Evolutionary conservation across 2,329 filamentous ascomycete genomes (phyloP), one percentile per base, ranked within the genome.

Genomic region (Hirsutella minnesotensis): DNA sequence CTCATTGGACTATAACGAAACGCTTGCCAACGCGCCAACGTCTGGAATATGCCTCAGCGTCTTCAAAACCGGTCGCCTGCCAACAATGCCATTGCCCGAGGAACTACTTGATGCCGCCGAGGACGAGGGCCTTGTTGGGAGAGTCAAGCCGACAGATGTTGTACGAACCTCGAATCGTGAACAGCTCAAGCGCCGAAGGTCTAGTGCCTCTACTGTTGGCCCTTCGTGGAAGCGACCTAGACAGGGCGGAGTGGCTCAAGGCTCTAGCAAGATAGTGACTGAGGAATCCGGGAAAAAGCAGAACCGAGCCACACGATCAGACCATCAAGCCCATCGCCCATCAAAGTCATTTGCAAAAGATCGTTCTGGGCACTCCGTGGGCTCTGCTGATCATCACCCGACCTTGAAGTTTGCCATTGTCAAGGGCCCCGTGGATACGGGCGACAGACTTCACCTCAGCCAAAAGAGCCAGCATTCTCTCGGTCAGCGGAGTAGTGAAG

Each of bases 371-470:
- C 30, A 19, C 7, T 33, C 38, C 24, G 34, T 31, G 8, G 37
- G 20, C 19, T 5, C 38, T 4, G 24, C 12, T 10, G 15, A 37
- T 47, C 70, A 67, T 19, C 64, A 59, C 21, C 60, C 61, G 4
- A 59, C 54, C 1, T 65, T 87, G 21, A 72, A 70, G 22, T 94
- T 87, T 53, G 74, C 82, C 2, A 75, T 88, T 12, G 84, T 90
- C 19, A 94, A 94, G 61, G 78, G 90, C 51, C 74, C 81, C 1
- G 72, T 79, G 51, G 77, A 86, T 51, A 72, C 76, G 5, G 70
- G 69, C 45, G 84, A 81, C 0, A 66, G 71, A 22, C 51, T 78
- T 38, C 76, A 80, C 37, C 65, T 86, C 24, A 87, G 82, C 53
- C 85, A 90, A 57, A 68, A 70, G 38, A 76, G 70, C 43, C 54